Evolutionary conservation across 192 early-diverging fungal species (phyloP).

Genomic region (Coemansia sp.): DNA sequence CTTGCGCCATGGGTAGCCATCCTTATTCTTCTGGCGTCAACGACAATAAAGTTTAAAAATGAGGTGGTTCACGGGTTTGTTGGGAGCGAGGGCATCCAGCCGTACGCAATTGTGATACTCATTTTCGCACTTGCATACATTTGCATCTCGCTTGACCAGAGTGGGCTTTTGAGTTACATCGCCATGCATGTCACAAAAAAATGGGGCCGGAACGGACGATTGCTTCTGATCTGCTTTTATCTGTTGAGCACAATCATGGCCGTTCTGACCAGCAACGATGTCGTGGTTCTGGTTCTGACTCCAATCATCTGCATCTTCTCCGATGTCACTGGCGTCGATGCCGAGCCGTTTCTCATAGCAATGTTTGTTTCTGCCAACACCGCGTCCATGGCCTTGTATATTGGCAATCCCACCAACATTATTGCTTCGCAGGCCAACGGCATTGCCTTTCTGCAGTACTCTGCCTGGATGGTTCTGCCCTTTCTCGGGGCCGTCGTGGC

Average conservation of each 20-base stretch:
- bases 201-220: constrained; percentile 59
- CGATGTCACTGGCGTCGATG: constrained; percentile 60
- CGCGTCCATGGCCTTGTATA: constrained; percentile 79
- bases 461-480: constrained; percentile 84
- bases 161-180: constrained; percentile 76
- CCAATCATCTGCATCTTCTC: constrained; percentile 79
- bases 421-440: constrained; percentile 77
- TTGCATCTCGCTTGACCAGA: constrained; percentile 81
- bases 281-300: constrained; percentile 80
- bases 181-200: constrained; percentile 72
- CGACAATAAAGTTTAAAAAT: constrained; percentile 49
- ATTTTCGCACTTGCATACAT: constrained; percentile 85
- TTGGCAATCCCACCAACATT: constrained; percentile 90
- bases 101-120: constrained; percentile 80
- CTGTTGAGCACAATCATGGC: constrained; percentile 73
- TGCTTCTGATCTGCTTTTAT: constrained; percentile 71
- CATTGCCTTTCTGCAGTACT: constrained; percentile 73
- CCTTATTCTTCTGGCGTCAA: constrained; percentile 65
- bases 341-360: constrained; percentile 72
- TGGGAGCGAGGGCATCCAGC: constrained; percentile 60
- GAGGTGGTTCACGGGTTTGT: constrained; percentile 62
- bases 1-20: constrained; percentile 72
- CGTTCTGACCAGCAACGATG: constrained; percentile 78
- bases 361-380: constrained; percentile 78
- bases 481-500: constrained; percentile 57